phyloP scores from a whole-genome alignment of 2,329 filamentous ascomycete species.

The Aspergillus clavatus region DNA sequence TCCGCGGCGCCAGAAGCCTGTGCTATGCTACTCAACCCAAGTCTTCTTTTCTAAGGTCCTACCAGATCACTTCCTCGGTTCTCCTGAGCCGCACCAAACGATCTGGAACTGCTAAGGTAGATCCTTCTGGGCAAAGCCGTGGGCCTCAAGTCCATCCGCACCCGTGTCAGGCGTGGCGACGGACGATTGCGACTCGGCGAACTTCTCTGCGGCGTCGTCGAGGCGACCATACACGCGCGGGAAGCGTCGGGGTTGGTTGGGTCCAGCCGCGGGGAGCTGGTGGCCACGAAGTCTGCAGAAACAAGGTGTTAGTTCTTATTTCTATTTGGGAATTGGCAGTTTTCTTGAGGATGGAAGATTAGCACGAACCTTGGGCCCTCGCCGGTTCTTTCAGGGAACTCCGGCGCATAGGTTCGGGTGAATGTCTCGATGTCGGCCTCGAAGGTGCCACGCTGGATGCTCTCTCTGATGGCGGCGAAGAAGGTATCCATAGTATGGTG shows the following conservation, averaged over 20 bases:
- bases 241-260: conserved; percentile 61
- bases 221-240: conserved; percentile 61
- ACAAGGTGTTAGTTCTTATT: conserved; percentile 5
- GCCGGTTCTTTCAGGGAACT: conserved; percentile 69
- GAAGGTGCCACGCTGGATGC: conserved; percentile 55
- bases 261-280: conserved; percentile 67
- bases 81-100: background rate
- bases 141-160: conserved; percentile 50
- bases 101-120: conserved; percentile 1
- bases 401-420: conserved; percentile 60
- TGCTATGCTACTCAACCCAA: background rate
- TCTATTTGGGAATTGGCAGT: background rate
- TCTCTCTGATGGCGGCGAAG: conserved; percentile 64
- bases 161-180: conserved; percentile 49
- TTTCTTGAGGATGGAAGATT: background rate
- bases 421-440: conserved; percentile 57
- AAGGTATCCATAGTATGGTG: conserved; percentile 67
- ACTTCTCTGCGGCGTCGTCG: conserved; percentile 45
- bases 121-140: conserved; percentile 51
- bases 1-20: background rate
- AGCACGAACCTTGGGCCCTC: conserved; percentile 61
- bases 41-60: background rate
- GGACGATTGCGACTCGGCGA: conserved; percentile 48
- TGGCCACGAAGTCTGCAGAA: conserved; percentile 64
- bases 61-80: background rate